Evolutionary conservation across 192 early-diverging fungal genomes (phyloP).

Genomic region (Backusella tarrabulga): DNA sequence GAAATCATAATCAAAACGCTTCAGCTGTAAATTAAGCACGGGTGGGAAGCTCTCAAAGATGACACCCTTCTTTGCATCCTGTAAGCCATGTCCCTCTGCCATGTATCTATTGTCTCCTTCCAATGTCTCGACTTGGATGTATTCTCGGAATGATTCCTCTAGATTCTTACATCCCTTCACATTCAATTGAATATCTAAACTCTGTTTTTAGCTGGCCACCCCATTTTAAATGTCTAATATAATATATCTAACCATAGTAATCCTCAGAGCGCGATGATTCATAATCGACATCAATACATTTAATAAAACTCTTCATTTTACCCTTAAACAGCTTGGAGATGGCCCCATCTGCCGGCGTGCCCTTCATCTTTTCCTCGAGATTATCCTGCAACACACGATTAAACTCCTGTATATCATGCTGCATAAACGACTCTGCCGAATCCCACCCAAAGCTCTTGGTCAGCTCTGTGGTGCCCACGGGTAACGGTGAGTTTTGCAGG

Average conservation of each 20-base stretch:
- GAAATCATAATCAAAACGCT: slow-evolving; percentile 98
- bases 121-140: slow-evolving; percentile 87
- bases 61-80: slow-evolving; percentile 95
- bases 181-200: slow-evolving; percentile 90
- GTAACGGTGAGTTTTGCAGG: slow-evolving; percentile 66
- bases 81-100: slow-evolving; percentile 91
- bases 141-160: slow-evolving; percentile 87
- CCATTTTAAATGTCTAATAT: too few species aligned
- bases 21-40: slow-evolving; percentile 93
- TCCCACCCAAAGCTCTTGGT: slow-evolving; percentile 99
- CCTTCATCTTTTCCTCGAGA: slow-evolving; percentile 97
- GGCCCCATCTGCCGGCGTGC: slow-evolving; percentile 89
- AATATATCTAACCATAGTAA: slow-evolving; percentile 75
- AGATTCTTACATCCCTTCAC: slow-evolving; percentile 92
- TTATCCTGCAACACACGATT: slow-evolving; percentile 97
- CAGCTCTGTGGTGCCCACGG: slow-evolving; percentile 91
- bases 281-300: slow-evolving; percentile 92
- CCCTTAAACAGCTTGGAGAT: slow-evolving; percentile 90
- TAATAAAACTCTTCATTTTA: slow-evolving; percentile 97
- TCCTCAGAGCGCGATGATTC: slow-evolving; percentile 94
- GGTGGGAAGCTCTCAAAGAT: slow-evolving; percentile 92
- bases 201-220: neutral
- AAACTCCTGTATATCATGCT: slow-evolving; percentile 99
- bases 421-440: slow-evolving; percentile 89
- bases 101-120: slow-evolving; percentile 97